A percentile compares a stretch with the other conserved stretches of the same genome.
Conservation (phyloP, 2,329 filamentous ascomycete genomes). For the Phialophora expanda region DNA sequence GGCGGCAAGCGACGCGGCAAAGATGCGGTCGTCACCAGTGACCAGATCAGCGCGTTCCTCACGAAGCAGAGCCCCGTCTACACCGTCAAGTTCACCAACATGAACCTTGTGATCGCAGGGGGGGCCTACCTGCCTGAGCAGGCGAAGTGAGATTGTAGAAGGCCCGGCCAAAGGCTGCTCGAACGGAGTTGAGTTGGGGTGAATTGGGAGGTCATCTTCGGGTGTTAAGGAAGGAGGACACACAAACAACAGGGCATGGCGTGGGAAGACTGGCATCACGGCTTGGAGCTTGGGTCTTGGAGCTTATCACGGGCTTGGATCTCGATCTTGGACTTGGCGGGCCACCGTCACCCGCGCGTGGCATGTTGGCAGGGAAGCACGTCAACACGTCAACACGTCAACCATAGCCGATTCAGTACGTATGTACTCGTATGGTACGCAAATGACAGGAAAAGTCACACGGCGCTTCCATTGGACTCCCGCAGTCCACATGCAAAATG, state of each 20-base stretch:
- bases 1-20: conserved; percentile 76
- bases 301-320: not conserved
- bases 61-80: conserved; percentile 97
- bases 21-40: conserved; percentile 85
- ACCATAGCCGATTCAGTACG: not conserved
- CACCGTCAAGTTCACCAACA: conserved; percentile 89
- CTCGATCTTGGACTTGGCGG: not conserved
- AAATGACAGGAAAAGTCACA: no score
- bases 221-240: not conserved
- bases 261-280: not conserved
- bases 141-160: conserved; percentile 23
- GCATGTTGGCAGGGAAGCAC: not conserved
- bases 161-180: not conserved
- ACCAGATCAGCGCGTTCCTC: conserved; percentile 92
- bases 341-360: not conserved
- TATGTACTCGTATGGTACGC: no score
- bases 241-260: not conserved
- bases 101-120: conserved; percentile 90
- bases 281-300: not conserved
- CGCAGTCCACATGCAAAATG: no score
- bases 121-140: conserved; percentile 66
- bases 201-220: not conserved
- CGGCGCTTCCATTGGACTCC: no score
- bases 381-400: not conserved
- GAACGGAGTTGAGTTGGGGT: not conserved